Evolutionary conservation across 129 eudicot genomes (phyloP).

Genomic region (Pseudognaphalium luteoalbum): DNA sequence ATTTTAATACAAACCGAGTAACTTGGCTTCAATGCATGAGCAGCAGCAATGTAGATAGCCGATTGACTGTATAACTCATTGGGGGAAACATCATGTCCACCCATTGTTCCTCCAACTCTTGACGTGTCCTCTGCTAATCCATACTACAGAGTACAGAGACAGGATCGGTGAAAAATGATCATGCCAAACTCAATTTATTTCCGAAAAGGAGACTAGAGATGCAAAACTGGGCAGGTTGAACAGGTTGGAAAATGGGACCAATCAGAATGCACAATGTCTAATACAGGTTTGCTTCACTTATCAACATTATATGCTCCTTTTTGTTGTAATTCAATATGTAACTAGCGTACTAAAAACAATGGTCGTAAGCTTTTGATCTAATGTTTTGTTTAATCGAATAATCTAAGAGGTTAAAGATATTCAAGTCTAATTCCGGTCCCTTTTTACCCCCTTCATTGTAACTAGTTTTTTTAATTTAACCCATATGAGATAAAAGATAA

Average conservation of each 20-base stretch:
- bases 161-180: conserved; percentile 10
- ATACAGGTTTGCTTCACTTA: not conserved
- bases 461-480: not conserved
- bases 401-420: not conserved
- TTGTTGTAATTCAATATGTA: not conserved
- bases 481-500: not conserved
- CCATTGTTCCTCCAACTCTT: conserved; percentile 69
- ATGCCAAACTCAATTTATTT: not conserved
- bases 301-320: not conserved
- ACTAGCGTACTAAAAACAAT: not conserved
- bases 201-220: not conserved
- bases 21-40: conserved; percentile 87
- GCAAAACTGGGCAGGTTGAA: not conserved
- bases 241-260: not conserved
- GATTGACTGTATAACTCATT: conserved; percentile 86
- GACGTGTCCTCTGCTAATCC: conserved; percentile 97
- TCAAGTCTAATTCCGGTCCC: not conserved
- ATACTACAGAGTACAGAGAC: conserved; percentile 61
- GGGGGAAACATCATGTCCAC: conserved; percentile 66
- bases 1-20: conserved; percentile 57
- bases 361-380: not conserved
- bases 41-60: conserved; percentile 96
- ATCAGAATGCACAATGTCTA: not conserved
- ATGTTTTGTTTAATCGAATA: not conserved
- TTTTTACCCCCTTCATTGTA: not conserved